Evolutionary conservation across 2,329 filamentous ascomycete species (phyloP).

Genomic region (Dichotomopilus funicola): DNA sequence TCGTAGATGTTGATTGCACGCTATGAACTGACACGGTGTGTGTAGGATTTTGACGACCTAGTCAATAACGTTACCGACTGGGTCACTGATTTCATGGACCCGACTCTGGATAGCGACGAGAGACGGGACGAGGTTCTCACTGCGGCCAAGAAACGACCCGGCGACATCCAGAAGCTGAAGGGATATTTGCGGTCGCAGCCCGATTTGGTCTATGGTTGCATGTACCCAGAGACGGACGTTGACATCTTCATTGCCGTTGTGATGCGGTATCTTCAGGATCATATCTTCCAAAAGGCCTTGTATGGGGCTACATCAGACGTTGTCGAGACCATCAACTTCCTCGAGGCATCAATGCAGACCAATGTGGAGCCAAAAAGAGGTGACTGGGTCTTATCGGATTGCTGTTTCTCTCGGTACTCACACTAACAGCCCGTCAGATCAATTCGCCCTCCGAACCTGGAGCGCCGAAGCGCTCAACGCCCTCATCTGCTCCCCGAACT

Average conservation of each 20-base stretch:
- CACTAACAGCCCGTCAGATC: slow-evolving; percentile 24
- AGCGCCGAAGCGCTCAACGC: slow-evolving; percentile 34
- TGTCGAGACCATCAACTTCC: slow-evolving; percentile 28
- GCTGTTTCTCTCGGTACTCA: no score
- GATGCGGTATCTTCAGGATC: slow-evolving; percentile 31
- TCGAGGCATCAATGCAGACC: slow-evolving; percentile 31
- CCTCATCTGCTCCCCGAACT: slow-evolving; percentile 29
- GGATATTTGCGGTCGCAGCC: slow-evolving; percentile 25
- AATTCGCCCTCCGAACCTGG: slow-evolving; percentile 34
- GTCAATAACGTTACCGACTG: slow-evolving; percentile 31
- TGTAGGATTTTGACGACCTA: slow-evolving; percentile 32
- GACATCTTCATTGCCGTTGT: slow-evolving; percentile 32
- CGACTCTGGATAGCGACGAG: slow-evolving; percentile 26
- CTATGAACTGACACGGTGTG: neutral
- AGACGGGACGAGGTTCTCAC: slow-evolving; percentile 22
- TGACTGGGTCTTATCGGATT: slow-evolving; percentile 10
- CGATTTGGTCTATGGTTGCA: slow-evolving; percentile 29
- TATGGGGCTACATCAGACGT: slow-evolving; percentile 24
- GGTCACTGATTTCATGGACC: slow-evolving; percentile 31
- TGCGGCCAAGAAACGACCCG: slow-evolving; percentile 21
- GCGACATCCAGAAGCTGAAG: slow-evolving; percentile 26
- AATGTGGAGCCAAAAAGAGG: slow-evolving; percentile 34
- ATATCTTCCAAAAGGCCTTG: slow-evolving; percentile 31
- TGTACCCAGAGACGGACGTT: slow-evolving; percentile 34
- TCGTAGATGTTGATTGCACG: neutral